A percentile compares a stretch with the other conserved stretches of the same genome.
These are phyloP conservation scores for Lipomyces yarrowii DNA, from an alignment of 1,139 yeast species.

Conservation along the genomic window DNA sequence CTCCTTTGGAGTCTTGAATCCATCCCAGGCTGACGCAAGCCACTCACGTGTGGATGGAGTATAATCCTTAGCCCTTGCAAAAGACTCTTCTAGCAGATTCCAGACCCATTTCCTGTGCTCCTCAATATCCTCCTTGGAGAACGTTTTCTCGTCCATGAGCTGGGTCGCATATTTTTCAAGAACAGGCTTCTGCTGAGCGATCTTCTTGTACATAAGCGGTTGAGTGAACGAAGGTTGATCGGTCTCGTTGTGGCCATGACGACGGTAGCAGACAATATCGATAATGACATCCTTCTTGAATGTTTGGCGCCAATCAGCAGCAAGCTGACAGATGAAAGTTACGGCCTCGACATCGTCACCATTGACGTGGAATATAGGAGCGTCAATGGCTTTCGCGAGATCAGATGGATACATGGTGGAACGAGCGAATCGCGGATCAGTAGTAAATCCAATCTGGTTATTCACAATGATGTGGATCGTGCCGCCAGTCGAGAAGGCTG, in stretches of 20 bases:
- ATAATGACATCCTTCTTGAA: conserved; percentile 95
- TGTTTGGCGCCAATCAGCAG: conserved; percentile 98
- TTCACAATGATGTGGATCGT: conserved; percentile 93
- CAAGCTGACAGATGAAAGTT: conserved; percentile 88
- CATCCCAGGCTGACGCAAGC: conserved; percentile 99
- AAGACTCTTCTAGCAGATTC: conserved; percentile 89
- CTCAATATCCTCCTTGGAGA: conserved; percentile 84
- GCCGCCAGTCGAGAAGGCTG: conserved; percentile 98
- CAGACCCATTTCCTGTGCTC: conserved; percentile 99
- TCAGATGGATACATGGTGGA: conserved; percentile 98
- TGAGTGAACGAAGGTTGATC: conserved; percentile 99
- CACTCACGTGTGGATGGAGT: conserved; percentile 93
- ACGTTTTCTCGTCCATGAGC: conserved; percentile 82
- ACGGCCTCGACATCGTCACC: conserved; percentile 97
- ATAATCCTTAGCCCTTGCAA: conserved; percentile 84
- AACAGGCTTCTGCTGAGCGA: conserved; percentile 86
- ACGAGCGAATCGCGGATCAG: conserved; percentile 96
- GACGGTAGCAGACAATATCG: conserved; percentile 98
- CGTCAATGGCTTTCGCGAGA: conserved; percentile 93
- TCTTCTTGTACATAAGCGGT: conserved; percentile 92
- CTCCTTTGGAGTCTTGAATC: conserved; percentile 96
- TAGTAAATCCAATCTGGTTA: conserved; percentile 98
- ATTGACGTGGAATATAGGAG: conserved; percentile 98
- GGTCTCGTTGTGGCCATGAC: conserved; percentile 98
- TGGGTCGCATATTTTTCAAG: conserved; percentile 81